Evolutionary conservation across 176 grass and related monocot species (phyloP).

Genomic region (Pontederia crassipes): DNA sequence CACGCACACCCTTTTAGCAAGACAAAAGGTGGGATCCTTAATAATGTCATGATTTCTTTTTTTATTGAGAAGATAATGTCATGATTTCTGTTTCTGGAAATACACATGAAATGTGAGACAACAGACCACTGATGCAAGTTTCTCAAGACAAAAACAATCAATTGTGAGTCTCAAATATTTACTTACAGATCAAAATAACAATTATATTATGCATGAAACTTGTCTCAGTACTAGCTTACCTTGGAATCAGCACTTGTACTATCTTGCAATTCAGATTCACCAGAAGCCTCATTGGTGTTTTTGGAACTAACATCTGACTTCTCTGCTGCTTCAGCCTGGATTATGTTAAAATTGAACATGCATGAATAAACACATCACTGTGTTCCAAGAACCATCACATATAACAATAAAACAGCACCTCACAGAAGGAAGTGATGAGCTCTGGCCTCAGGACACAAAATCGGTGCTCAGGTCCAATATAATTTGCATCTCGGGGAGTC

Average conservation of each 20-base stretch:
- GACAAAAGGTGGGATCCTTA: no score
- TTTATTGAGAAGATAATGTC: no score
- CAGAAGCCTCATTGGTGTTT: constrained; percentile 10
- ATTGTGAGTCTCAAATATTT: no score
- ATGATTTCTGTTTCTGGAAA: no score
- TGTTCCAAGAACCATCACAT: not conserved
- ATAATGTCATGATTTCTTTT: no score
- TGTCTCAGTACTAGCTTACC: constrained; percentile 3
- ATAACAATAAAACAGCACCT: constrained; percentile 34
- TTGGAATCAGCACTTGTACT: constrained; percentile 20
- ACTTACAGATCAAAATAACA: no score
- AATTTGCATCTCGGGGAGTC: constrained; percentile 95
- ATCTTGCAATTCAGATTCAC: constrained; percentile 20
- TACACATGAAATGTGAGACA: no score
- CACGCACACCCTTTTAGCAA: no score
- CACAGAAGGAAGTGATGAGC: constrained; percentile 72
- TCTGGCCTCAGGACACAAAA: constrained; percentile 93
- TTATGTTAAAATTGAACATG: constrained; percentile 13
- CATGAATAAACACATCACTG: constrained; percentile 5
- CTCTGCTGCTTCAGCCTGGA: constrained; percentile 34
- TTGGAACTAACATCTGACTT: constrained; percentile 15
- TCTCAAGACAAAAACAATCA: no score
- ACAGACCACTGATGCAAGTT: no score
- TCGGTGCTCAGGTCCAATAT: constrained; percentile 66
- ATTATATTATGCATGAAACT: no score